These are phyloP conservation scores for Boletus insuetus DNA, from an alignment of 768 basidiomycete species.

Conservation along the genomic window DNA sequence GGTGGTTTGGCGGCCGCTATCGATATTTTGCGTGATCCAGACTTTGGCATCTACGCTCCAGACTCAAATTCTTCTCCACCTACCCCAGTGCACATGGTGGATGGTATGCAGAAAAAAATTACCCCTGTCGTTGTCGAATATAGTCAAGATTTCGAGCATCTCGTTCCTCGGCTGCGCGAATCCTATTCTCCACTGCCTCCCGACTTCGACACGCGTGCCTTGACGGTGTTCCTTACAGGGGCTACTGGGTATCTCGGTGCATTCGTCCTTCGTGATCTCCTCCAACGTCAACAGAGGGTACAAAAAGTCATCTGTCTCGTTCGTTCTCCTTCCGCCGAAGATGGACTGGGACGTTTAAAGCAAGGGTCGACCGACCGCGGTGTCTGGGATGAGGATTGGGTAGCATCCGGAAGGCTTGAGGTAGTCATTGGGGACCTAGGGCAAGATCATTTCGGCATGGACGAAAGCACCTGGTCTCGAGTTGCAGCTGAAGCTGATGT, in stretches of 20 bases:
- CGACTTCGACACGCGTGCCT: slow-evolving; percentile 48
- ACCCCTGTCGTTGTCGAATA: slow-evolving; percentile 55
- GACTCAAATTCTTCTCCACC: slow-evolving; percentile 20
- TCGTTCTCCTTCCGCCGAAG: slow-evolving; percentile 60
- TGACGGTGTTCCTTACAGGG: slow-evolving; percentile 93
- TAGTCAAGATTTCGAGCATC: slow-evolving; percentile 68
- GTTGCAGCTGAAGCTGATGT: slow-evolving; percentile 74
- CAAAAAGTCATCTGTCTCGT: slow-evolving; percentile 92
- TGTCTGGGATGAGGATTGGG: slow-evolving; percentile 89
- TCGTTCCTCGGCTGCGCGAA: slow-evolving; percentile 55
- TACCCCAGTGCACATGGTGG: slow-evolving; percentile 12
- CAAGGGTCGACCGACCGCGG: slow-evolving; percentile 74
- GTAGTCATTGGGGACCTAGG: slow-evolving; percentile 85
- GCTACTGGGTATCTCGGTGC: slow-evolving; percentile 97
- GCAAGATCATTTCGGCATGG: slow-evolving; percentile 70
- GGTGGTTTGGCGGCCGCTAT: slow-evolving; percentile 70
- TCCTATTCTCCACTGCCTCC: slow-evolving; percentile 61
- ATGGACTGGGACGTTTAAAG: slow-evolving; percentile 66
- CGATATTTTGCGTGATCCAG: slow-evolving; percentile 70
- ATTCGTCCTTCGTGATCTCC: slow-evolving; percentile 81
- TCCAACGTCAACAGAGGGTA: slow-evolving; percentile 59
- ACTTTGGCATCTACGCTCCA: slow-evolving; percentile 66
- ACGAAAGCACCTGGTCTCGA: slow-evolving; percentile 57
- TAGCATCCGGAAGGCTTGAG: slow-evolving; percentile 61
- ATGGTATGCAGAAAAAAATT: slow-evolving; percentile 16